Evolutionary conservation across 805 yeast species (phyloP).

Genomic region (Metschnikowia sp.): DNA sequence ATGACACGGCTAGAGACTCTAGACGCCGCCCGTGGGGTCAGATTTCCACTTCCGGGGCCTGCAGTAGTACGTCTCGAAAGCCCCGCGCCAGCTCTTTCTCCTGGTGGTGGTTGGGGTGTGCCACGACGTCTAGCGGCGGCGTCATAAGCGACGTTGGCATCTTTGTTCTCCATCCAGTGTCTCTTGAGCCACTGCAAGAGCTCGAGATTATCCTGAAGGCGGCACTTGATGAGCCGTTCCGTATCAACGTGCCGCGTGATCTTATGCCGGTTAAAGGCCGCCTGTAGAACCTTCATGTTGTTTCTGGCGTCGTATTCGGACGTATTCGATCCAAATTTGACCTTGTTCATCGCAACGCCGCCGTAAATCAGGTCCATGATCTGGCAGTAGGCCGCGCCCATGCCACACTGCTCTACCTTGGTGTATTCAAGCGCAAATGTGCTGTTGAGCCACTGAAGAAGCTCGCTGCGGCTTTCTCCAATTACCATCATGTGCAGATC

Average conservation of each 20-base stretch:
- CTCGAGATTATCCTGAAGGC: slow-evolving; percentile 91
- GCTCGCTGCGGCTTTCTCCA: slow-evolving; percentile 81
- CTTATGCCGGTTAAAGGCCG: slow-evolving; percentile 66
- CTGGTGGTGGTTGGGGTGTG: slow-evolving; percentile 1
- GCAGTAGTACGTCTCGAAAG: slow-evolving; percentile 13
- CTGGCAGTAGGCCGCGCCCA: slow-evolving; percentile 94
- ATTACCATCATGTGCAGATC: slow-evolving; percentile 14
- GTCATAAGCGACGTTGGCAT: slow-evolving; percentile 63
- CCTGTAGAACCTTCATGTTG: slow-evolving; percentile 84
- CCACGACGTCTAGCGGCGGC: slow-evolving; percentile 39
- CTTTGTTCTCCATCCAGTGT: slow-evolving; percentile 75
- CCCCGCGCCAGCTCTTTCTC: slow-evolving; percentile 7
- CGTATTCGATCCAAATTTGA: slow-evolving; percentile 59
- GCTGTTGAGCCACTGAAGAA: slow-evolving; percentile 80
- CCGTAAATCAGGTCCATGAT: slow-evolving; percentile 80
- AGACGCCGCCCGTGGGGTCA: slow-evolving; percentile 1
- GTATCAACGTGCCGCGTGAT: slow-evolving; percentile 77
- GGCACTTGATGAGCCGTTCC: slow-evolving; percentile 77
- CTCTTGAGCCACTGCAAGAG: slow-evolving; percentile 88
- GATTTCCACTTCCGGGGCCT: slow-evolving; percentile 3
- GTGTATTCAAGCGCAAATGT: slow-evolving; percentile 61
- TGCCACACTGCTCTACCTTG: slow-evolving; percentile 90
- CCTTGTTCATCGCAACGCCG: slow-evolving; percentile 78
- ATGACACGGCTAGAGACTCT: slow-evolving; percentile 1
- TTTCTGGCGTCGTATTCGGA: slow-evolving; percentile 73